Conservation (phyloP, 352 stramenopile species). For the Achlya hypogyna region DNA sequence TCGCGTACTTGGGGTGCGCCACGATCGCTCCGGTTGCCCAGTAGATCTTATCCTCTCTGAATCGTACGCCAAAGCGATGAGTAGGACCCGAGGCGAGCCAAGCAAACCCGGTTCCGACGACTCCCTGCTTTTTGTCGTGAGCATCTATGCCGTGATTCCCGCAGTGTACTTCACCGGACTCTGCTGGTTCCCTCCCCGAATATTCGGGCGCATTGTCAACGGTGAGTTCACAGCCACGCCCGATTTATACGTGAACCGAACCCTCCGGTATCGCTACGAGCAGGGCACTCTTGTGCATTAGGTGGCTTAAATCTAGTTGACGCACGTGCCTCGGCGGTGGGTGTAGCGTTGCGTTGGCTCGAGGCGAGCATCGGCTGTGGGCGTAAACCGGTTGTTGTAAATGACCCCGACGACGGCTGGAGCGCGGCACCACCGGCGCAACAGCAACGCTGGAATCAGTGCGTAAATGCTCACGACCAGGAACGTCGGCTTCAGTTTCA, state of each 20-base stretch:
- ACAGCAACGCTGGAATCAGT: not conserved
- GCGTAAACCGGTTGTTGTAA: not conserved
- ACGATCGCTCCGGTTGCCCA: not conserved
- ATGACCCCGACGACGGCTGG: not conserved
- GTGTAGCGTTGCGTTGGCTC: not conserved
- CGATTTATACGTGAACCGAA: not conserved
- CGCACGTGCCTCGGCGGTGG: not conserved
- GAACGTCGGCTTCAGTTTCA: not conserved
- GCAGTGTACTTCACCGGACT: not conserved
- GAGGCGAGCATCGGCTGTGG: not conserved
- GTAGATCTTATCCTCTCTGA: too few species aligned
- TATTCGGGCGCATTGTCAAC: not conserved
- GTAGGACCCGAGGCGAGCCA: too few species aligned
- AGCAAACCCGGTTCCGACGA: not conserved
- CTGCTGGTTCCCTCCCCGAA: not conserved
- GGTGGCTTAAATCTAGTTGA: too few species aligned
- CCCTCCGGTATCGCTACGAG: not conserved
- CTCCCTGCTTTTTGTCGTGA: not conserved
- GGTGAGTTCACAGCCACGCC: not conserved
- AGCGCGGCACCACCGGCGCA: not conserved
- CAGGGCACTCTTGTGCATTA: not conserved
- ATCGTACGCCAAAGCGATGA: too few species aligned
- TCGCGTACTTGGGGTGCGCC: not conserved
- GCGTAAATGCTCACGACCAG: not conserved
- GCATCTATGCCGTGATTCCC: constrained; percentile 6